Base-by-base conservation (phyloP, 1,284 basidiomycete species). In the Austroboletus novae-zelandiae region DNA sequence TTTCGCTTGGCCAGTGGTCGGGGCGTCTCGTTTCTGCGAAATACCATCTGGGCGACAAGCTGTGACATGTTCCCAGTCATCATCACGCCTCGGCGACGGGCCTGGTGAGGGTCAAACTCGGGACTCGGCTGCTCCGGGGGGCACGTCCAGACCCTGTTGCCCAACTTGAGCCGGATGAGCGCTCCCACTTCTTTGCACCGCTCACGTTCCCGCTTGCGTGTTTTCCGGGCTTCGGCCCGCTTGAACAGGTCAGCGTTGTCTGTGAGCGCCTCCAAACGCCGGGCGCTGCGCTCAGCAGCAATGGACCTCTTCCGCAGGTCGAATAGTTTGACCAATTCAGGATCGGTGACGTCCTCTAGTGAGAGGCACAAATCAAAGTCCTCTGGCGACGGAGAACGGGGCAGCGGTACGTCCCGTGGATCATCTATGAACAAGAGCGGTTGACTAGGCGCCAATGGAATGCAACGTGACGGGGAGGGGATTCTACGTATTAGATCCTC, bases 41-140 rank as follows among this genome's bases (percentile, higher is more conserved):
- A 69, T 39, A 80, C 64, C 80, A 82, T 82, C 62, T 76, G 75
- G 47, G 80, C 80, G 43, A 82, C 76, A 17, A 81, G 68, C 50
- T 80, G 78, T 34, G 72, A 65, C 59, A 82, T 68, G 50, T 58
- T 75, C 39, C 66, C 59, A 48, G n/a, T n/a, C n/a, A 23, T 23
- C 20, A 70, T 68, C 40, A 57, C 58, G 11, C 64, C 62, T 56
- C 51, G 56, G 23, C 55, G 59, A 36, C 65, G 67, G 11, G 49
- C 45, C 29, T 47, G 29, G 20, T 65, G 54, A 10, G 51, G 20
- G 14, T 57, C 57, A 35, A 57, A 52, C 46, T 59, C 60, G 54
- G 59, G 54, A 20, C 59, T 60, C 44, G 45, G 45, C 51, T 48
- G 45, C 52, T 60, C 61, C 43, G 58, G 62, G 6, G 61, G 57